Base-by-base conservation (phyloP, 2,329 filamentous ascomycete species). In the Nigrospora osmanthi region DNA sequence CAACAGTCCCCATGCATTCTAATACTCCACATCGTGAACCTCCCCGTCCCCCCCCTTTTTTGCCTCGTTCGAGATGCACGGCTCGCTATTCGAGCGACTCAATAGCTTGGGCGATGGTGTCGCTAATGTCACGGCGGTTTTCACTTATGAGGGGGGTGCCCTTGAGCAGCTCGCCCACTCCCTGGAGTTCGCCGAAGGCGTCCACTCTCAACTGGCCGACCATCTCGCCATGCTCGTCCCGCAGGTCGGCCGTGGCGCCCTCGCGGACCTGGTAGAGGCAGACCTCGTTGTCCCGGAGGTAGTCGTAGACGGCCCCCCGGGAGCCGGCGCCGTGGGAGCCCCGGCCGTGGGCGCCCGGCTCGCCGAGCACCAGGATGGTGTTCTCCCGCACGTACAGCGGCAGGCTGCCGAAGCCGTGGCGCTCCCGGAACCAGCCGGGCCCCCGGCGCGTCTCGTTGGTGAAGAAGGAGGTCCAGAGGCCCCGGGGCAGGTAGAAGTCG, bases 401-500 rank as follows among this genome's bases (percentile, higher is more conserved):
- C 49, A 83, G 56, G 1, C 72, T 78, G 38, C 72, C 72, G 51
- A 82, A 82, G 3, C 63, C 68, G 51, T 82, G 80, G 45, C 62
- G 76, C 63, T 83, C 79, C 23, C 61, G 74, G 55, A 80, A 79
- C 80, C 79, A 83, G 14, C 67, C 69, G 0, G 75, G 70, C 28
- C 77, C 70, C 38, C 67, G 60, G 54, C 73, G 61, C 50, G 72
- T 55, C 64, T 71, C 69, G 52, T 73, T 61, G 49, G 69, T 73
- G 55, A 78, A 67, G 58, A 66, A 67, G 13, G 64, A 65, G 28
- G 72, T 71, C 75, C 74, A 70, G 54, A 57, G 60, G 43, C 74
- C 65, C 54, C 58, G 52, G 50, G 76, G 65, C 14, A 84, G 66
- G 59, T 88, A 88, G 58, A 85, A 84, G 45, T 83, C 76, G 0